Percentiles rank a stretch among this genome's conserved stretches.
phyloP scores from a whole-genome alignment of 2,329 filamentous ascomycete genomes.

The Aureobasidium sp. region DNA sequence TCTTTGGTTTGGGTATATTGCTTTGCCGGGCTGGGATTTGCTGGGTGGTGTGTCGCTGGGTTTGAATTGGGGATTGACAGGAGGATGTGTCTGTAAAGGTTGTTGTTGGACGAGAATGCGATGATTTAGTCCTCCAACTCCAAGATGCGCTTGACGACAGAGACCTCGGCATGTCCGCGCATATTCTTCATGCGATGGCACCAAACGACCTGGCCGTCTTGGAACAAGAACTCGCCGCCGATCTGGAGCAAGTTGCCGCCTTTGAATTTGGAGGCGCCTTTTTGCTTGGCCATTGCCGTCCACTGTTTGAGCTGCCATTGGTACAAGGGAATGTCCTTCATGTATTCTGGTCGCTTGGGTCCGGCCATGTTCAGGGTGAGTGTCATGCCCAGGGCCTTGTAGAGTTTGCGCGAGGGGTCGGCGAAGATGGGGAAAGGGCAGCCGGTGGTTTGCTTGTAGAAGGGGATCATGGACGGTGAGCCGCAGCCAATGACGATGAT shows the following conservation, averaged over 20 bases:
- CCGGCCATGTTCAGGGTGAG: conserved; percentile 25
- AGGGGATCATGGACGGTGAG: conserved; percentile 27
- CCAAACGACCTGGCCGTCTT: conserved; percentile 32
- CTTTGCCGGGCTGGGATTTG: not conserved
- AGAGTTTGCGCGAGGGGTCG: conserved; percentile 27
- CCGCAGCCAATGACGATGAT: conserved; percentile 33
- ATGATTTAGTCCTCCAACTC: conserved; percentile 25
- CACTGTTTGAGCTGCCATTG: conserved; percentile 27
- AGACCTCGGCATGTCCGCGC: conserved; percentile 30
- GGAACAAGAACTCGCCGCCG: conserved; percentile 34
- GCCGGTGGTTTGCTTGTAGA: conserved; percentile 27
- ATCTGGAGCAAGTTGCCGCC: conserved; percentile 32
- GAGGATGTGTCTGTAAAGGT: not conserved
- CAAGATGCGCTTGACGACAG: conserved; percentile 26
- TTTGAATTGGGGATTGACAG: not conserved
- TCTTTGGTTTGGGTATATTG: not conserved
- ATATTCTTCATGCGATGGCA: conserved; percentile 34
- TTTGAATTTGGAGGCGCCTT: conserved; percentile 17
- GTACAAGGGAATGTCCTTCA: conserved; percentile 26
- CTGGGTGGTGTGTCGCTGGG: not conserved
- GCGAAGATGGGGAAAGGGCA: conserved; percentile 32
- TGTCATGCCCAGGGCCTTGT: conserved; percentile 29
- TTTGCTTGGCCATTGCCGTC: conserved; percentile 13
- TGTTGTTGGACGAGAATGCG: not conserved
- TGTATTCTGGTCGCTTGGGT: conserved; percentile 26